Percentiles rank a stretch among this genome's conserved stretches.
Evolutionary conservation across 345 rosid genomes (phyloP).

Genomic region (Erodium maritimum): DNA sequence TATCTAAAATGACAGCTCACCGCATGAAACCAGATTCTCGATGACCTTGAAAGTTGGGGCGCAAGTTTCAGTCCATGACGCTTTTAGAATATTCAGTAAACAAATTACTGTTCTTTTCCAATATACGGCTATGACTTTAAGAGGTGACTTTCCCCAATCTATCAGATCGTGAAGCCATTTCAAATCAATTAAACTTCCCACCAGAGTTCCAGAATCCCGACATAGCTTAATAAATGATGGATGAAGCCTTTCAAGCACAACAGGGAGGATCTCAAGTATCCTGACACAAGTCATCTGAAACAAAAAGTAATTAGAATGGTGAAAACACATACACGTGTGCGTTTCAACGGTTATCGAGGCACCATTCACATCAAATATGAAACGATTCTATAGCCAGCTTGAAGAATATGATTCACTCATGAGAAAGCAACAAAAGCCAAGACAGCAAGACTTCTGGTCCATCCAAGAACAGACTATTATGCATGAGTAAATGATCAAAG

Average conservation of each 20-base stretch:
- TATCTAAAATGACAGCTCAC: constrained; percentile 30
- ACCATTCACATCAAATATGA: not conserved
- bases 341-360: not conserved
- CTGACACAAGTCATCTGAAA: constrained; percentile 93
- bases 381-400: not conserved
- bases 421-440: too few relatives aligned
- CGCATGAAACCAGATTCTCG: constrained; percentile 49
- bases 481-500: not conserved
- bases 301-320: constrained; percentile 1
- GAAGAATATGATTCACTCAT: too few relatives aligned
- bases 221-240: constrained; percentile 18
- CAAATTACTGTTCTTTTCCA: constrained; percentile 71
- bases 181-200: constrained; percentile 30
- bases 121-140: constrained; percentile 63
- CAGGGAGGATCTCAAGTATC: constrained; percentile 78
- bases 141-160: constrained; percentile 90
- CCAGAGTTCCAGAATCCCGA: constrained; percentile 21
- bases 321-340: not conserved
- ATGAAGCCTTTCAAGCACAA: constrained; percentile 43
- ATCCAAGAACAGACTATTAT: not conserved
- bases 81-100: constrained; percentile 44
- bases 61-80: constrained; percentile 27
- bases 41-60: constrained; percentile 26
- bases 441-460: not conserved
- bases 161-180: constrained; percentile 83